Evolutionary conservation across 2,329 filamentous ascomycete species (phyloP), one percentile per base, ranked within the genome.

Genomic region (Dothidotthia symphoricarpi): DNA sequence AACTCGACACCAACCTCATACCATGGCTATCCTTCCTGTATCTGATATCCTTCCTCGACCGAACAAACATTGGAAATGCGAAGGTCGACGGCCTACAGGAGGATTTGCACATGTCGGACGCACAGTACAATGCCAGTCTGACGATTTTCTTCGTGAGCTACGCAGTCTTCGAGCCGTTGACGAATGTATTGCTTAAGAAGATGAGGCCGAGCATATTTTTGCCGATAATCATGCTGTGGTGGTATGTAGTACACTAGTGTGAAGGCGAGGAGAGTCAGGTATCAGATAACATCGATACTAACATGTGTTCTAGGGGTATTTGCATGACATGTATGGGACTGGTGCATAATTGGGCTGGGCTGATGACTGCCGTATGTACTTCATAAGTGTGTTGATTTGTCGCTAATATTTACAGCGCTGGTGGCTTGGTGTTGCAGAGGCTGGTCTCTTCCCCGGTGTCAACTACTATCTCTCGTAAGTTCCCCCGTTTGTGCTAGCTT

Each of bases 71-170:
- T 42, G 86, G 86, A 29, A 93, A 75, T 67, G 88, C 78, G 2
- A 78, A 78, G 55, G 70, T 81, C 15, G 77, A 73, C n/a, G 76
- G 77, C 11, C 63, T 82, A 3, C 64, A 75, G 37, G 58, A 73
- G 9, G 81, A 85, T 40, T 69, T 93, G 6, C 49, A 76, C 22
- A 78, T 91, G 72, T 75, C 75, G 0, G 74, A 76, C 2, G 67
- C 73, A 5, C 73, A 85, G 57, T 95, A 89, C 69, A 90, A 90
- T 63, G 74, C 78, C 15, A 78, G 82, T 0, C 73, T 95, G 6
- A 87, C 85, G 24, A 84, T 94, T 52, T 95, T 95, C 71, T 95
- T 94, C 69, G 75, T 94, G 33, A 88, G 85, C 0, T 95, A 95
- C 62, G 77, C 86, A 2, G 67, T 89, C 24, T 89, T 88, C 47